Percentiles rank a stretch among this genome's conserved stretches.
Conservation (phyloP, 495 filamentous ascomycete species). For the Barbatosphaeria neglecta region DNA sequence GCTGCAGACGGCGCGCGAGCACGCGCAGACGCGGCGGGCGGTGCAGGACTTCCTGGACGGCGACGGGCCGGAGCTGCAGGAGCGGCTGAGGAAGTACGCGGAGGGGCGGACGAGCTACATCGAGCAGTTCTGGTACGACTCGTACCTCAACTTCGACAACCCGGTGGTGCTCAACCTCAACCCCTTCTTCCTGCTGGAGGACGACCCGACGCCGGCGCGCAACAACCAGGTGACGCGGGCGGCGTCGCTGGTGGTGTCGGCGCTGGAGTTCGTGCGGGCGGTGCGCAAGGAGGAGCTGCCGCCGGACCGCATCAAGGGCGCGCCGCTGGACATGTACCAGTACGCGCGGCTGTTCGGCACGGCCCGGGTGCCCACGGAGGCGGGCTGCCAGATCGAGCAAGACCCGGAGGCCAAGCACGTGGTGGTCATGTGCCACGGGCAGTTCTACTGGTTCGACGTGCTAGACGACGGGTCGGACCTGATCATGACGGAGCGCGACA, state of each 20-base stretch:
- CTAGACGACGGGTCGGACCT: conserved; percentile 86
- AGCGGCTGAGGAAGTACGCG: conserved; percentile 88
- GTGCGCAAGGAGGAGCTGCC: conserved; percentile 88
- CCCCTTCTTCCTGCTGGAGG: conserved; percentile 93
- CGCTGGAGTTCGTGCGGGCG: conserved; percentile 84
- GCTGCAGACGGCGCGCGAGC: conserved; percentile 69
- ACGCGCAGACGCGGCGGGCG: conserved; percentile 68
- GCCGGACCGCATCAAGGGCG: conserved; percentile 72
- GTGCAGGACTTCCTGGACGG: conserved; percentile 74
- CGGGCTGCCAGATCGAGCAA: conserved; percentile 92
- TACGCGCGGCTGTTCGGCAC: conserved; percentile 95
- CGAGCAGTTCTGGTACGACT: conserved; percentile 99
- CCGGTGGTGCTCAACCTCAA: conserved; percentile 96
- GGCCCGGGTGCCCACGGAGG: conserved; percentile 85
- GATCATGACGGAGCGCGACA: conserved; percentile 95
- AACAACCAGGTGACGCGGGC: conserved; percentile 95
- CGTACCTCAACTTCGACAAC: conserved; percentile 95
- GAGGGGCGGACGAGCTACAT: conserved; percentile 89
- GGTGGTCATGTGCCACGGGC: conserved; percentile 87
- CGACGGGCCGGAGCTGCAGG: conserved; percentile 79
- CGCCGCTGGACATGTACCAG: conserved; percentile 92
- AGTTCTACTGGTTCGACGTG: conserved; percentile 99
- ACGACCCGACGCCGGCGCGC: conserved; percentile 90
- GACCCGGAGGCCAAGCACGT: conserved; percentile 82
- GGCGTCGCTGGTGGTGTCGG: conserved; percentile 82